A percentile compares a stretch with the other conserved stretches of the same genome.
Conservation (phyloP, 225 moss, liverwort and hornwort species). For the Marchantia polymorpha region DNA sequence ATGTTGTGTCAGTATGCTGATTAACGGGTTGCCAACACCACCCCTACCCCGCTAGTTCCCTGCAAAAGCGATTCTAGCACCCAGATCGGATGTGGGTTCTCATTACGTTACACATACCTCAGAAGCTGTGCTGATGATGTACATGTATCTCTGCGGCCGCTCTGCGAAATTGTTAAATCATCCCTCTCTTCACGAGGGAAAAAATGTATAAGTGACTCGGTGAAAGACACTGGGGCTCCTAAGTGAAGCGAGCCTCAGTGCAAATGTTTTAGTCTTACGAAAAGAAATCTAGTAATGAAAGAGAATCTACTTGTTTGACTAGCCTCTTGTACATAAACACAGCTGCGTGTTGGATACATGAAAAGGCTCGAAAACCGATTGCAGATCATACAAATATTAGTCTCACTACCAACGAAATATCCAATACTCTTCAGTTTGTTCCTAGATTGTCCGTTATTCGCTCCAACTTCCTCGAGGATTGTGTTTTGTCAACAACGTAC, state of each 20-base stretch:
- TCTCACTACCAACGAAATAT: too few species aligned
- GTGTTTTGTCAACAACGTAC: too few species aligned
- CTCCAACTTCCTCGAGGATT: too few species aligned
- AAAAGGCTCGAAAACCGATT: too few species aligned
- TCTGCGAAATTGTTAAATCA: conserved; percentile 10
- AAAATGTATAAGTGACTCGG: neutral
- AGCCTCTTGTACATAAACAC: neutral
- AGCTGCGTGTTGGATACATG: neutral
- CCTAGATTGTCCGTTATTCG: too few species aligned
- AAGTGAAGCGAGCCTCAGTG: neutral
- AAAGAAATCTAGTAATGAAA: neutral
- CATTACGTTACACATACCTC: neutral
- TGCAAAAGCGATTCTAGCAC: neutral
- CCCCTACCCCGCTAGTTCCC: neutral
- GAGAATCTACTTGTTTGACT: neutral
- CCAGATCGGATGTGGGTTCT: conserved; percentile 3
- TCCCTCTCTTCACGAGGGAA: neutral
- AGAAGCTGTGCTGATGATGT: conserved; percentile 31
- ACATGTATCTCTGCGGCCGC: conserved; percentile 20
- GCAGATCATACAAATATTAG: too few species aligned
- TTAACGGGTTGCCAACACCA: neutral
- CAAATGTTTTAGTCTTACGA: conserved; percentile 4
- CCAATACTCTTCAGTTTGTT: too few species aligned
- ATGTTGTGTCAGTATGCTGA: neutral
- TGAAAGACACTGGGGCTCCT: neutral